phyloP scores from a whole-genome alignment of 1,284 basidiomycete genomes.

The Ganoderma leucocontextum region DNA sequence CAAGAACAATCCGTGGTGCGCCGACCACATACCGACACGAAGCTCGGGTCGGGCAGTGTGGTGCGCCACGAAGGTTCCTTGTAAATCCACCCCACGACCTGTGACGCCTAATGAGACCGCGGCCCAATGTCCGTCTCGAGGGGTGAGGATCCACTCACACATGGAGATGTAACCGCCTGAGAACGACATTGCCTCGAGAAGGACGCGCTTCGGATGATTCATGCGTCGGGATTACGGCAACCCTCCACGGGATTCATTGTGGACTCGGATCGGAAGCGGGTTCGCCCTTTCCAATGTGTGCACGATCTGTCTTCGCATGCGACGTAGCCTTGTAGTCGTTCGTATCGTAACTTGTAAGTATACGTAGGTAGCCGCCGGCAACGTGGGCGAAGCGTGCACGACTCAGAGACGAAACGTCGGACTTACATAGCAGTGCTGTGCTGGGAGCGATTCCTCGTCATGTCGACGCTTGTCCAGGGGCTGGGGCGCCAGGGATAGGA shows the following conservation, averaged over 20 bases:
- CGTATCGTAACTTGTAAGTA: too few species aligned
- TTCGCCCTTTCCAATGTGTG: neutral
- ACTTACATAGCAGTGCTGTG: neutral
- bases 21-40: neutral
- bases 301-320: neutral
- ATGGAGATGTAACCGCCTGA: neutral
- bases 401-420: neutral
- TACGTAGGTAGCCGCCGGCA: neutral
- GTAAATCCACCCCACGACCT: constrained; percentile 1
- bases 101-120: constrained; percentile 1
- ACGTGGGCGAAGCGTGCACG: neutral
- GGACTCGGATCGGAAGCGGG: neutral
- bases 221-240: neutral
- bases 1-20: neutral
- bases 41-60: neutral
- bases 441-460: neutral
- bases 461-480: neutral
- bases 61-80: neutral
- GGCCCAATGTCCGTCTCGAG: neutral
- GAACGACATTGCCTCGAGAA: constrained; percentile 1
- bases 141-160: neutral
- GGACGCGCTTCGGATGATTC: neutral
- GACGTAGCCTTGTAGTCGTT: neutral
- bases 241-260: neutral
- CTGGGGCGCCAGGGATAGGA: neutral